A percentile compares a stretch with the other conserved stretches of the same genome.
Conservation (phyloP, 768 basidiomycete species). For the Daedaleopsis sinensis region DNA sequence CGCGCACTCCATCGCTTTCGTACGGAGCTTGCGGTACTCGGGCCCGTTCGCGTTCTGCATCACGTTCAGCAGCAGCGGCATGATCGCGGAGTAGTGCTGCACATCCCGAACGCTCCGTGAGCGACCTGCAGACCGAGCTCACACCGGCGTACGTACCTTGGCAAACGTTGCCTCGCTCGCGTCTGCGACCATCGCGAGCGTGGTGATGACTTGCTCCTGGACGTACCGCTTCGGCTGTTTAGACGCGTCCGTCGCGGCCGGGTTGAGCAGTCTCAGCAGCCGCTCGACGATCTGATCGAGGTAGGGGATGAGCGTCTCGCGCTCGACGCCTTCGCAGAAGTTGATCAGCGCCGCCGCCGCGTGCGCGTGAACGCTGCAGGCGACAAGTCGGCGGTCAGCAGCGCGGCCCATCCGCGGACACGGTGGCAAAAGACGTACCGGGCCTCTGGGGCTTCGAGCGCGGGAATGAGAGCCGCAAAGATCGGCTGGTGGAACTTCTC, state of each 20-base stretch:
- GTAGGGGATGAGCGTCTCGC: conserved; percentile 72
- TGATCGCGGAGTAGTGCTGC: conserved; percentile 76
- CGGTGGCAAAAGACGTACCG: conserved; percentile 43
- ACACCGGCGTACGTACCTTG: conserved; percentile 49
- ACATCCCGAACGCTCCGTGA: not conserved
- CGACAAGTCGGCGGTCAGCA: not conserved
- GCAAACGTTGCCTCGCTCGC: conserved; percentile 79
- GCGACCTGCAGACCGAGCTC: not conserved
- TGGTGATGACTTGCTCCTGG: conserved; percentile 88
- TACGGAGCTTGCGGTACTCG: conserved; percentile 68
- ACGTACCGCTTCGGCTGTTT: conserved; percentile 63
- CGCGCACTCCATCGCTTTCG: conserved; percentile 92
- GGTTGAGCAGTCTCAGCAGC: conserved; percentile 66
- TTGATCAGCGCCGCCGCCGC: conserved; percentile 89
- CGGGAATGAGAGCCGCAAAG: conserved; percentile 69
- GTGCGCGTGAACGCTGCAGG: conserved; percentile 76
- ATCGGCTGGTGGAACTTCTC: conserved; percentile 67
- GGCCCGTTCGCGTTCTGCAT: conserved; percentile 69
- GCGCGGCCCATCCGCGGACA: not conserved
- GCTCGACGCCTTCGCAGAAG: conserved; percentile 86
- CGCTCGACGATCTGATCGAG: conserved; percentile 81
- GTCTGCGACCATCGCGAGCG: conserved; percentile 88
- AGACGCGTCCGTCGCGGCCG: conserved; percentile 37
- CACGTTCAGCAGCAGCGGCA: conserved; percentile 80
- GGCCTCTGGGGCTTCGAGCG: conserved; percentile 75